Percentiles rank a stretch among this genome's conserved stretches.
Evolutionary conservation across 805 yeast genomes (phyloP).

Genomic region (Candida palmyrensis): DNA sequence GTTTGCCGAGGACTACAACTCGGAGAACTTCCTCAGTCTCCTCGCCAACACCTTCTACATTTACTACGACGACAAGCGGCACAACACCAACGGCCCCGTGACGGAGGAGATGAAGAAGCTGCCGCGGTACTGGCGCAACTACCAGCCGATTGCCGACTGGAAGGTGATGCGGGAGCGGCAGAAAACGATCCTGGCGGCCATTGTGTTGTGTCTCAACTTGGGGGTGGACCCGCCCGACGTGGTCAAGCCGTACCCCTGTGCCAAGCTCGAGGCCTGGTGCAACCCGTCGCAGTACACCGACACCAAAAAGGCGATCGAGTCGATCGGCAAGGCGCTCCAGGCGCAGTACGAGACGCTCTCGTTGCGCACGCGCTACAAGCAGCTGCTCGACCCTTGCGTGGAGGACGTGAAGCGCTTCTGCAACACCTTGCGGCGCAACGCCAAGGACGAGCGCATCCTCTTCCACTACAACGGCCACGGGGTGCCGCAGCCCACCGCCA

Average conservation of each 20-base stretch:
- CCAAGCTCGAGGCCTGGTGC: constrained; percentile 87
- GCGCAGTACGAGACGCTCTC: constrained; percentile 86
- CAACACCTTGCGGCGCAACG: constrained; percentile 79
- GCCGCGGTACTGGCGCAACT: constrained; percentile 40
- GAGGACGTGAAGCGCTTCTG: constrained; percentile 93
- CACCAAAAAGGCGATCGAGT: constrained; percentile 85
- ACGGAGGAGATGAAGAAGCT: constrained; percentile 46
- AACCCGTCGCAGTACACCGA: constrained; percentile 81
- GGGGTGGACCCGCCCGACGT: constrained; percentile 98
- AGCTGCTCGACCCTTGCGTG: constrained; percentile 87
- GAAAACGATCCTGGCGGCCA: constrained; percentile 89
- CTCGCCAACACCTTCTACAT: constrained; percentile 69
- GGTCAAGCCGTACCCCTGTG: constrained; percentile 88
- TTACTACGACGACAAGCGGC: constrained; percentile 89
- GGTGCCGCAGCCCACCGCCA: constrained; percentile 93
- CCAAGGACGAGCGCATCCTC: constrained; percentile 87
- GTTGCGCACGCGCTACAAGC: constrained; percentile 83
- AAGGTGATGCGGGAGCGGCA: constrained; percentile 84
- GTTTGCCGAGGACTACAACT: constrained; percentile 56
- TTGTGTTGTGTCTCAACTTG: constrained; percentile 82
- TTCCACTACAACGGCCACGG: constrained; percentile 99
- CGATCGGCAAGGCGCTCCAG: constrained; percentile 84
- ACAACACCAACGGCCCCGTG: constrained; percentile 82
- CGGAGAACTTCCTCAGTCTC: constrained; percentile 49
- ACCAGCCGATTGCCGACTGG: constrained; percentile 84